Percentiles rank a stretch among this genome's conserved stretches.
Conservation (phyloP, 208 protist genomes). For the Porcisia deanei region DNA sequence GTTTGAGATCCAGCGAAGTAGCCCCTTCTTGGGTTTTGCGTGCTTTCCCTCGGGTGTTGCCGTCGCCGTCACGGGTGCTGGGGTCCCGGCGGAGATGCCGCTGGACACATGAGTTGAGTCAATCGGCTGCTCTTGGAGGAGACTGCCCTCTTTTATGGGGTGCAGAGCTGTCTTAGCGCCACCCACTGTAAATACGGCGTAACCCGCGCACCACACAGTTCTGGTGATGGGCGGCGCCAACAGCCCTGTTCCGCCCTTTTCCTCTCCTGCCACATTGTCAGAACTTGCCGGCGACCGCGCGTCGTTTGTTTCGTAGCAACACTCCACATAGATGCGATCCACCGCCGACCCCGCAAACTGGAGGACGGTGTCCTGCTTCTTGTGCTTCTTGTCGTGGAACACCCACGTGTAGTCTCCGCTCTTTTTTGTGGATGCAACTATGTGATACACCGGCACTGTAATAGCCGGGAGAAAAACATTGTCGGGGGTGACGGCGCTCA, state of each 20-base stretch:
- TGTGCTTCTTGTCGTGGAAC: slow-evolving; percentile 39
- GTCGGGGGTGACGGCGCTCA: slow-evolving; percentile 54
- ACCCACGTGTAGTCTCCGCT: slow-evolving; percentile 59
- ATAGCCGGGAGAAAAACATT: slow-evolving; percentile 65
- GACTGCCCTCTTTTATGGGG: slow-evolving; percentile 46
- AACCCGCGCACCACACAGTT: slow-evolving; percentile 73
- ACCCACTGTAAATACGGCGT: slow-evolving; percentile 39
- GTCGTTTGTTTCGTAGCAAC: slow-evolving; percentile 63
- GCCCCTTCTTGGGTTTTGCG: slow-evolving; percentile 5
- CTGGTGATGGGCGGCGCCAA: slow-evolving; percentile 2
- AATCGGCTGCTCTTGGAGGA: slow-evolving; percentile 25
- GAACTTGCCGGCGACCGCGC: neutral
- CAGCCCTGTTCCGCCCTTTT: neutral
- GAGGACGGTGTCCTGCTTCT: slow-evolving; percentile 26
- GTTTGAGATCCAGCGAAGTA: neutral
- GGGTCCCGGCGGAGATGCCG: neutral
- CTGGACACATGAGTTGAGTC: neutral
- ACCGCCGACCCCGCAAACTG: slow-evolving; percentile 37
- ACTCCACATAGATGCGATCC: slow-evolving; percentile 78
- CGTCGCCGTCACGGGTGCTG: neutral
- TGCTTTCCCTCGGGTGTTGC: neutral
- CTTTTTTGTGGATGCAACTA: slow-evolving; percentile 41
- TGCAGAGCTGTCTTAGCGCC: slow-evolving; percentile 34
- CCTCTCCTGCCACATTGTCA: neutral
- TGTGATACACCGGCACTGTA: slow-evolving; percentile 39